Conservation (phyloP, 129 eudicot genomes). For the Lactuca saligna region DNA sequence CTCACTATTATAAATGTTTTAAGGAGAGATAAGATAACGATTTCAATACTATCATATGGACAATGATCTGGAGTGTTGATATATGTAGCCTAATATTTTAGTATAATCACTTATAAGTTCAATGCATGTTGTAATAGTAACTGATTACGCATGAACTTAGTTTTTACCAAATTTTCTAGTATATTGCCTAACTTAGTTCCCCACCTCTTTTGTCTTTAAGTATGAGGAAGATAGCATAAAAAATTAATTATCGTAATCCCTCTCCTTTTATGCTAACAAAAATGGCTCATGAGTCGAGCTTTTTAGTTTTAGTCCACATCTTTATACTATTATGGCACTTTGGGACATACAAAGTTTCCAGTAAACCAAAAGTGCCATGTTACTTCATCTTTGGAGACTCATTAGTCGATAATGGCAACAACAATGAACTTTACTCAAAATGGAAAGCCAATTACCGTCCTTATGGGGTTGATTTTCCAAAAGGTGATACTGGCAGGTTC, state of each 20-base stretch:
- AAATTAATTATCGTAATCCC: background rate
- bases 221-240: background rate
- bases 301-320: background rate
- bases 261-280: constrained; percentile 11
- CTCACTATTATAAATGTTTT: too few relatives aligned
- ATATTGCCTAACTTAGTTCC: constrained; percentile 26
- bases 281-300: constrained; percentile 19
- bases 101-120: too few relatives aligned
- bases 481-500: constrained; percentile 61
- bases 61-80: too few relatives aligned
- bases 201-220: constrained; percentile 1
- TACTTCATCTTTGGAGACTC: constrained; percentile 58
- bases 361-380: constrained; percentile 41
- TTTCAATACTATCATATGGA: too few relatives aligned
- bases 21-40: too few relatives aligned
- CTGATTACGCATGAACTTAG: background rate
- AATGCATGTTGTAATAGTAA: too few relatives aligned
- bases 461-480: constrained; percentile 59
- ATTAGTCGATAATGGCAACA: constrained; percentile 56
- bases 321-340: constrained; percentile 5
- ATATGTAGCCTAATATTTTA: too few relatives aligned
- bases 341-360: background rate
- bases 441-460: constrained; percentile 57
- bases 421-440: constrained; percentile 38
- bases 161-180: constrained; percentile 26